Evolutionary conservation across 345 rosid genomes (phyloP).

Genomic region (Eucalyptus cloeziana): DNA sequence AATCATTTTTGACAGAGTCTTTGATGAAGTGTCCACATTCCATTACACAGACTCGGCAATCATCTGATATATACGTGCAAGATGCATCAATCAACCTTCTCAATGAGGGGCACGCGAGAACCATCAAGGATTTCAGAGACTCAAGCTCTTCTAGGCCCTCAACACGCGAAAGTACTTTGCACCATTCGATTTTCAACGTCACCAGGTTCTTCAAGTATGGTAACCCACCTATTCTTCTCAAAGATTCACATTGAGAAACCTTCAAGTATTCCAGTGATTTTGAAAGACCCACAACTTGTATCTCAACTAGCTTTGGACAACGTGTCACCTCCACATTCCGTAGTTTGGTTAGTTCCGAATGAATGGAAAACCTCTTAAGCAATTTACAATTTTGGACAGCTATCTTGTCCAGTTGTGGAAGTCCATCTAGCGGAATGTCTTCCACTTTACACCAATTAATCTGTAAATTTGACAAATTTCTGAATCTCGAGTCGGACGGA

Average conservation of each 20-base stretch:
- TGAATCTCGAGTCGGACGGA: too few species aligned
- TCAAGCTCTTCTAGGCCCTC: background rate
- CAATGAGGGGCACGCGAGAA: rapidly evolving
- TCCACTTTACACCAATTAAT: too few species aligned
- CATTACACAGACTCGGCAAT: rapidly evolving
- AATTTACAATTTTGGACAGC: rapidly evolving
- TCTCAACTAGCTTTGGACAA: too few species aligned
- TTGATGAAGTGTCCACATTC: background rate
- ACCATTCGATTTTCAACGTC: rapidly evolving
- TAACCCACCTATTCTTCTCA: background rate
- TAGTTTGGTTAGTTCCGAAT: too few species aligned
- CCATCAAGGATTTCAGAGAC: background rate
- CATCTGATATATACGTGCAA: background rate
- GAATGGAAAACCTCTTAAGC: too few species aligned
- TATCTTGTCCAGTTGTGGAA: too few species aligned
- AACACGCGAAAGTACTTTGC: rapidly evolving
- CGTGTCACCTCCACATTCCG: rapidly evolving
- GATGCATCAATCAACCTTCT: background rate
- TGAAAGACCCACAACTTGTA: background rate
- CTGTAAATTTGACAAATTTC: too few species aligned
- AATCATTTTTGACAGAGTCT: rapidly evolving
- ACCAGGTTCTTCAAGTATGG: background rate
- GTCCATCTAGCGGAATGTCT: too few species aligned
- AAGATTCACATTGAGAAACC: rapidly evolving
- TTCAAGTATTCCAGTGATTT: background rate